Evolutionary conservation across 2,329 filamentous ascomycete species (phyloP).

Genomic region (Colletotrichum navitas): DNA sequence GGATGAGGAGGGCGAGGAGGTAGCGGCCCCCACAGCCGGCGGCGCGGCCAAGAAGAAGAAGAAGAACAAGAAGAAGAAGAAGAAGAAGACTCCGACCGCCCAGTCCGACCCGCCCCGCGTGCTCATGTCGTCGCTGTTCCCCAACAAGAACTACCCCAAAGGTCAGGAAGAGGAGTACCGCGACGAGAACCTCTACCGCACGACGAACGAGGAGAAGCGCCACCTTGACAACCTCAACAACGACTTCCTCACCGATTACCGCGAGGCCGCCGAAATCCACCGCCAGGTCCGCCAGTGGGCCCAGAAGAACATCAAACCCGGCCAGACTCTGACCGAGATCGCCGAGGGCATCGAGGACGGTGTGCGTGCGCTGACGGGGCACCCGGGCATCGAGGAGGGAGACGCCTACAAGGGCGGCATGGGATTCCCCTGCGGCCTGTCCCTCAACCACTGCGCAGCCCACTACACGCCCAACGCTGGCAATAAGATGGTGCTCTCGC

Average conservation of each 20-base stretch:
- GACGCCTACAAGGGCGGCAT: conserved; percentile 84
- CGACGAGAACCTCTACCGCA: conserved; percentile 82
- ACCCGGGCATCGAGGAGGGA: conserved; percentile 81
- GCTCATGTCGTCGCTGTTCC: conserved; percentile 79
- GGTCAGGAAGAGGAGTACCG: conserved; percentile 84
- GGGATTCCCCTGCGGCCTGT: conserved; percentile 88
- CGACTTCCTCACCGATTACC: conserved; percentile 85
- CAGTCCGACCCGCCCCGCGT: conserved; percentile 85
- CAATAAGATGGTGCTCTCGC: conserved; percentile 80
- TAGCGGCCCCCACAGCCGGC: conserved; percentile 51
- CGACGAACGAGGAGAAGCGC: conserved; percentile 86
- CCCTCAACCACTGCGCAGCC: conserved; percentile 86
- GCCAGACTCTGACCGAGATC: conserved; percentile 84
- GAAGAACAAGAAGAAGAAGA: conserved; percentile 82
- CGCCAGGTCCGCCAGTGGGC: conserved; percentile 89
- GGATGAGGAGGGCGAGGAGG: conserved; percentile 64
- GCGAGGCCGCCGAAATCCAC: conserved; percentile 86
- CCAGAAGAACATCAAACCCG: conserved; percentile 83
- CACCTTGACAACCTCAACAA: conserved; percentile 74
- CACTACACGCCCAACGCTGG: conserved; percentile 91
- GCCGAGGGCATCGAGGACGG: conserved; percentile 88
- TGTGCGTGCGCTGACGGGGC: conserved; percentile 81
- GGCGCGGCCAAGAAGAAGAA: conserved; percentile 78
- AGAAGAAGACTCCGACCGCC: conserved; percentile 72
- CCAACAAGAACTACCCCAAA: conserved; percentile 77